Base-by-base conservation (phyloP, 176 grass and related monocot species). In the Phyllostachys edulis region DNA sequence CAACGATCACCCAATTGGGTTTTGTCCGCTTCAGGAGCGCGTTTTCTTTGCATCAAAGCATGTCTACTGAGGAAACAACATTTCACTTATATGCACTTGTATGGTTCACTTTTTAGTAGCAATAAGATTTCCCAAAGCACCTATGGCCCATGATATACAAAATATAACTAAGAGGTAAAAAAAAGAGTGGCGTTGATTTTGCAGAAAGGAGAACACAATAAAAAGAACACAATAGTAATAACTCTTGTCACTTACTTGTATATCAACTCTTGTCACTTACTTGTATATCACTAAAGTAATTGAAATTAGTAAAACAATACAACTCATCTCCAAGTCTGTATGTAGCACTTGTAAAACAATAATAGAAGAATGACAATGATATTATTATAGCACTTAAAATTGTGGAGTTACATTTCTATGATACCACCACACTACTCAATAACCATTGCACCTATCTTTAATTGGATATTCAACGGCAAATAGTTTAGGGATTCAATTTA, bases 31-130 rank as follows among this genome's bases (percentile, higher is more conserved):
- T 70, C 24, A 81, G 40, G 15, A 69, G 12, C 8, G 23, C 0
- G 4, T 61, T 75, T 82, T 74, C 24, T 85, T 78, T 39, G 7
- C 36, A 83, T 79, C 14, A 46, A 87, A 73, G 84, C 14, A 59
- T 77, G 55, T 37, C 67, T 62, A 77, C 39, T 7, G 44, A 7
- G 41, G 63, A 75, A 83, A 66, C 60, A 83, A 68, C 11, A 61
- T 69, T 49, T 73, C 69, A 69, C 42, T 77, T 37, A 44, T 37
- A 44, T 68, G 82, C 23, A 64, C 32, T 17, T 77, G n/a, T 74
- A 32, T 67, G n/a, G 14, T 21, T 50, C 52, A 23, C 14, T 34
- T 66, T 77, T 42, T 50, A 65, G 42, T 50, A 52, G 24, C 17
- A 75, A 20, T 46, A 82, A 75, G 13, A 32, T 61, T 54, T 26